Conservation (phyloP, 441 rosid species). For the Adansonia rubrostipa region DNA sequence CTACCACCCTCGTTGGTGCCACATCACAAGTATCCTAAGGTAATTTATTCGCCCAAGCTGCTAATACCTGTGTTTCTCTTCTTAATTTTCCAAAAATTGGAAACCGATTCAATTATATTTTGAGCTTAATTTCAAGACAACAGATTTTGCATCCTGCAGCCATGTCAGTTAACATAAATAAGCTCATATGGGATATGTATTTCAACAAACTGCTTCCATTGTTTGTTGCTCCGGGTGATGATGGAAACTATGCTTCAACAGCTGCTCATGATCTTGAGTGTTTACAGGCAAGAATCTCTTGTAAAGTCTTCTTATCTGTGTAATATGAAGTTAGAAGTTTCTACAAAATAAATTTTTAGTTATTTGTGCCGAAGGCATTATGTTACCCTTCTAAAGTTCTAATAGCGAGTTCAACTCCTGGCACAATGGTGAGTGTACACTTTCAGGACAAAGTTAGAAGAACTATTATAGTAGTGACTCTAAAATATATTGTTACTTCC, state of each 20-base stretch:
- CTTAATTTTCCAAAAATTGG: background rate
- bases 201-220: constrained; percentile 67
- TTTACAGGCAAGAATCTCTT: constrained; percentile 60
- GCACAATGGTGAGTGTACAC: background rate
- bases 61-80: background rate
- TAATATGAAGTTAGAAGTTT: background rate
- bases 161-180: constrained; percentile 62
- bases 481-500: constrained; percentile 11
- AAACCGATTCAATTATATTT: background rate
- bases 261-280: constrained; percentile 71
- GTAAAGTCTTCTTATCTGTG: background rate
- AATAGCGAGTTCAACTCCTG: background rate
- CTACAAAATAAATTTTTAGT: background rate
- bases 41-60: constrained; percentile 27
- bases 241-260: constrained; percentile 75
- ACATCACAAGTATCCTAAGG: constrained; percentile 50
- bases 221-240: constrained; percentile 66
- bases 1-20: constrained; percentile 54
- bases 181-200: constrained; percentile 69
- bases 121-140: constrained; percentile 18
- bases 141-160: constrained; percentile 72
- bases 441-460: background rate
- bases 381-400: background rate
- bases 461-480: background rate
- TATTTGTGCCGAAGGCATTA: background rate